These are phyloP conservation scores for Mucor velutinosus DNA, from an alignment of 371 early-diverging fungal species.

Conservation along the genomic window DNA sequence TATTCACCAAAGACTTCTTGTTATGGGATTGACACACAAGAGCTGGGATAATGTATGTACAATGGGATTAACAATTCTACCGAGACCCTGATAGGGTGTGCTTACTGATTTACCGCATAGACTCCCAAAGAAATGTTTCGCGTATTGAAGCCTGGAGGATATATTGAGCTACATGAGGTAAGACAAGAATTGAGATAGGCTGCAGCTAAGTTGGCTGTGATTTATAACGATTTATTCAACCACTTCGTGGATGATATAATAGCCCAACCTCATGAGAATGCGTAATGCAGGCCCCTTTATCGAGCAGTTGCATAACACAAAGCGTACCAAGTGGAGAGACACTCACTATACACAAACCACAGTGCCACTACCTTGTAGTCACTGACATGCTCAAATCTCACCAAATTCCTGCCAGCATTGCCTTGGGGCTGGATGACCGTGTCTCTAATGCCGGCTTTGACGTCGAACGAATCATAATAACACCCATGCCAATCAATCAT, in stretches of 20 bases:
- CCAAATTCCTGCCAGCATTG: conserved; percentile 1
- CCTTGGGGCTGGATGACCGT: neutral
- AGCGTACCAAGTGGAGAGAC: neutral
- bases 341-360: neutral
- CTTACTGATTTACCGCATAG: neutral
- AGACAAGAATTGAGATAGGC: neutral
- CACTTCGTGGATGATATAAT: neutral
- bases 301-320: neutral
- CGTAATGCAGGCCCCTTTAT: conserved; percentile 1
- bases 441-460: conserved; percentile 7
- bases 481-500: conserved; percentile 22
- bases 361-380: neutral
- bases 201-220: neutral
- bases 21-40: conserved; percentile 7
- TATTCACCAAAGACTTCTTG: conserved; percentile 19
- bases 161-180: conserved; percentile 43
- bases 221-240: neutral
- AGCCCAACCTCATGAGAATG: neutral
- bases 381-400: neutral
- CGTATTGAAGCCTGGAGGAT: conserved; percentile 22
- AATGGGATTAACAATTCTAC: neutral
- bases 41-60: conserved; percentile 14
- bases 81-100: neutral
- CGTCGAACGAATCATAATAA: neutral
- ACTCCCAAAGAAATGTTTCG: conserved; percentile 8